phyloP scores from a whole-genome alignment of 78 protist genomes.

The Trichosphaerium sp. region DNA sequence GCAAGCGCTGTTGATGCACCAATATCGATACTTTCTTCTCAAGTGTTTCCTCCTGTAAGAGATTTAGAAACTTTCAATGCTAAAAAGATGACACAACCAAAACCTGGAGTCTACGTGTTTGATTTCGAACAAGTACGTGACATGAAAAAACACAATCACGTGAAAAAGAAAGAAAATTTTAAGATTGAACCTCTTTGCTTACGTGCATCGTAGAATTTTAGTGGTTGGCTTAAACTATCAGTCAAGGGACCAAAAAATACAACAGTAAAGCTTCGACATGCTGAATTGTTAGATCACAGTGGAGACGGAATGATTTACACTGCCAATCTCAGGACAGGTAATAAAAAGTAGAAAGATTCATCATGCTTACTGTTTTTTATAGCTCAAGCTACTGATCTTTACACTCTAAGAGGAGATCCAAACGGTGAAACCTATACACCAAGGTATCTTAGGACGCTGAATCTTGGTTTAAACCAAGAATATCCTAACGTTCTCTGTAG shows the following conservation, averaged over 20 bases:
- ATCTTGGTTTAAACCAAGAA: too few species aligned
- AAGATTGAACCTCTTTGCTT: background rate
- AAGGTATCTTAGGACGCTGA: too few species aligned
- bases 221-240: background rate
- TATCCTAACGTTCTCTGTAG: too few species aligned
- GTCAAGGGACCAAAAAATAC: background rate
- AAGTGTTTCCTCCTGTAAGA: background rate
- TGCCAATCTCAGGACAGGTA: constrained; percentile 19
- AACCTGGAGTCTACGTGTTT: constrained; percentile 2
- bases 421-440: background rate
- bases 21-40: too few species aligned
- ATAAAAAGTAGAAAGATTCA: too few species aligned
- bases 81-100: too few species aligned
- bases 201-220: background rate
- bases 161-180: background rate
- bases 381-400: constrained; percentile 24
- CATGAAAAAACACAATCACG: background rate
- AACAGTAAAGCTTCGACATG: constrained; percentile 2
- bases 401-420: background rate
- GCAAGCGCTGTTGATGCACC: too few species aligned
- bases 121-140: background rate
- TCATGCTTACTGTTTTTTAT: too few species aligned
- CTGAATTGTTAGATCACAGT: constrained; percentile 14
- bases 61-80: background rate
- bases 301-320: constrained; percentile 9